Evolutionary conservation across 2,329 filamentous ascomycete species (phyloP), one percentile per base, ranked within the genome.

Genomic region (Phaeosphaeriaceae sp.): DNA sequence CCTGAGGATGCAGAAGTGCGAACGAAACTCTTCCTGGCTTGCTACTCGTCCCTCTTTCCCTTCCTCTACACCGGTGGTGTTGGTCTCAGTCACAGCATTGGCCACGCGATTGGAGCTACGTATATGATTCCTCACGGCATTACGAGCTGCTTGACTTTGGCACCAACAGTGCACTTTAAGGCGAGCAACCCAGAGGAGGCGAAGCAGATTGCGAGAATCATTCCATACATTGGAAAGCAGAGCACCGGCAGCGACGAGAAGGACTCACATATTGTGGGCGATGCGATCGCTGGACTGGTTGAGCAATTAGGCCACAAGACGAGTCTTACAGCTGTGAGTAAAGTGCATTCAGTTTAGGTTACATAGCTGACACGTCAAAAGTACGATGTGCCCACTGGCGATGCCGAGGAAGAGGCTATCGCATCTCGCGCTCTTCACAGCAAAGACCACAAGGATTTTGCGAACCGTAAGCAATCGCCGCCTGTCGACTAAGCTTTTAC

Each of bases 111-210:
- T 33, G 84, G 84, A 15, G 81, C 80, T 9, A 84, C 84, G 0
- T 87, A 86, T 61, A 72, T 76, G 1, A 86, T 87, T 48, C 84
- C 84, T 0, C 84, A 86, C 56, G 84, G 84, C 2, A 80, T 85
- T 49, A 86, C 84, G 0, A 83, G 80, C 17, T 85, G 84, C 62
- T 62, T 86, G 62, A 85, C 82, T 24, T 70, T 86, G 3, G 81
- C 82, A 0, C 81, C 83, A 47, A 84, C 85, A 1, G 79, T 86
- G 2, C 82, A 82, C 64, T 72, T 85, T 49, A 86, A 85, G 62
- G 82, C 83, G 0, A 71, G 74, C 53, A 79, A 80, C 17, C 70
- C 73, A 9, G 77, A 80, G 15, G 81, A 83, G 56, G 83, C 83
- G 20, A 78, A 75, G 56, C 80, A 83, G 58, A 77, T 84, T 53